Base-by-base conservation (phyloP, 2,329 filamentous ascomycete genomes). In the Byssochlamys sp. region DNA sequence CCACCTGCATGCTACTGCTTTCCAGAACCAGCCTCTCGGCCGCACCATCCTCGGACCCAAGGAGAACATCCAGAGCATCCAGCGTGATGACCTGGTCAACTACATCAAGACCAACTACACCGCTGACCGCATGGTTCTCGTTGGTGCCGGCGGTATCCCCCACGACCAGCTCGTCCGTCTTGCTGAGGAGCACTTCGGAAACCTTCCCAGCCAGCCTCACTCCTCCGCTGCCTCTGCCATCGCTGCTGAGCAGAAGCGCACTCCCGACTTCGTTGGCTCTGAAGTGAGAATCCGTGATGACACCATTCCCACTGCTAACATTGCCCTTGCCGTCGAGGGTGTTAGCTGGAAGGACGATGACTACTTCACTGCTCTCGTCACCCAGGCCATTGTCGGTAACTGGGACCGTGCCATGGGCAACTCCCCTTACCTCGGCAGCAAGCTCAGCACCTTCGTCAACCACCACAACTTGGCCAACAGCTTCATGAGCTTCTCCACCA, bases 61-160 rank as follows among this genome's bases (percentile, higher is more conserved):
- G 79, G 86, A 99, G 83, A 99, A 99, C 84, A 99, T 99, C 77
- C 85, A 91, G 76, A 91, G 88, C 77, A 99, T 99, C 79, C 87
- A 88, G 77, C 88, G 91, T 70, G 85, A 90, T 69, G 92, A 99
- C 78, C 84, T 99, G 67, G 80, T 82, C 76, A 89, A 89, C 81
- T 99, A 99, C 81, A 97, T 99, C 84, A 96, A 95, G 84, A 94
- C 85, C 80, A 99, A 99, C 85, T 99, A 99, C 84, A 96, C 91
- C 59, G 92, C 94, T 65, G 94, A 99, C 80, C 91, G 95, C 77
- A 99, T 99, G 92, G 92, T 99, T 64, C 88, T 99, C 53, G 94
- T 96, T 67, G 91, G 91, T 73, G 87, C 94, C 65, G 94, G 94
- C 77, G 94, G 94, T 69, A 82, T 99, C 64, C 90, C 92, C 65